phyloP scores from a whole-genome alignment of 305 asterid species.

The Solanum chacoense region DNA sequence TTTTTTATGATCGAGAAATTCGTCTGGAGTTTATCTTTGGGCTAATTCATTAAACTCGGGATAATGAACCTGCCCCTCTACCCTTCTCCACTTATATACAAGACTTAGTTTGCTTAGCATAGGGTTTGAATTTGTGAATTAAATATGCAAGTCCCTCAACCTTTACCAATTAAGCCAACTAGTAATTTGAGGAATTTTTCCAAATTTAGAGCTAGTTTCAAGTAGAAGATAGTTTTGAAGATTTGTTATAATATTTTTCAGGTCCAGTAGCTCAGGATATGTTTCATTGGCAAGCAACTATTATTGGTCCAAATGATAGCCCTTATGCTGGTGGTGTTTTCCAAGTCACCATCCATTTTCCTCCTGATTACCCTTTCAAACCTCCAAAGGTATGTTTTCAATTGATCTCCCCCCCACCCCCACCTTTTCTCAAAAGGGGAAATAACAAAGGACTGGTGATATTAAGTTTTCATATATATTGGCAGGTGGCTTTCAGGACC shows the following conservation, averaged over 20 bases:
- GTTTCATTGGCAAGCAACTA: slow-evolving; percentile 93
- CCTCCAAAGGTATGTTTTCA: slow-evolving; percentile 65
- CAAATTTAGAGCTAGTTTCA: background rate
- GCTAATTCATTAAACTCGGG: background rate
- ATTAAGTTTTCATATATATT: background rate
- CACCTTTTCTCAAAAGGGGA: background rate
- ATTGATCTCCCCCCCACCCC: background rate
- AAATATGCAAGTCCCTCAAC: background rate
- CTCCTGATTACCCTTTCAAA: slow-evolving; percentile 82
- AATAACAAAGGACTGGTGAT: background rate
- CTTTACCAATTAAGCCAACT: background rate
- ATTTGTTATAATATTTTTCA: slow-evolving; percentile 6
- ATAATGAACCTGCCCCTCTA: background rate
- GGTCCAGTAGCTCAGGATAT: slow-evolving; percentile 84
- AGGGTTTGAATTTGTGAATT: background rate
- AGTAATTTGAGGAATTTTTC: background rate
- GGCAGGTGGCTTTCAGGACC: slow-evolving; percentile 85
- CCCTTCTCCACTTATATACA: background rate
- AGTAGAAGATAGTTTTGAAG: background rate
- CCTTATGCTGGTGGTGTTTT: slow-evolving; percentile 83
- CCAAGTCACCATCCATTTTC: slow-evolving; percentile 82
- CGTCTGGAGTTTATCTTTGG: background rate
- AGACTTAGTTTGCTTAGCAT: background rate
- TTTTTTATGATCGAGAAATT: background rate
- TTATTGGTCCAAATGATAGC: slow-evolving; percentile 84